Evolutionary conservation across 441 rosid genomes (phyloP), one percentile per base, ranked within the genome.

Genomic region (Flueggea neowawraea): DNA sequence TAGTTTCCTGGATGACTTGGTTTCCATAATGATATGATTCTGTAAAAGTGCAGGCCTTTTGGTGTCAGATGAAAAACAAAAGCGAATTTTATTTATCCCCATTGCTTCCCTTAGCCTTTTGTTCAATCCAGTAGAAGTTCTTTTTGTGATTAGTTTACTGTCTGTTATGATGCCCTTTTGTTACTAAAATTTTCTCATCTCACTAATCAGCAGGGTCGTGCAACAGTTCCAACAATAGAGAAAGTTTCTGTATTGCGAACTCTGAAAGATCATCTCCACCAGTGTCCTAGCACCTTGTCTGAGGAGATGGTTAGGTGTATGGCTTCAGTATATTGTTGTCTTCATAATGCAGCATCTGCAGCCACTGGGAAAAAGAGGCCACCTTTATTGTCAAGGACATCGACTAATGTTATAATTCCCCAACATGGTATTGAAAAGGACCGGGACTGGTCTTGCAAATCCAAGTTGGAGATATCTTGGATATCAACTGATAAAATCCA

Each of bases 241-340:
- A 79, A 80, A 74, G 61, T 72, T 55, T 65, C 80, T 16, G 58
- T 61, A 57, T 54, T 73, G 16, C 74, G 80, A 60, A 82, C 82
- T 13, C 76, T 89, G 75, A 92, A 89, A 72, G 94, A 92, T 63
- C 98, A 88, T 69, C 80, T 84, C 52, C 54, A 78, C 53, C 89
- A 89, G 70, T 92, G 96, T 55, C 98, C 98, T 33, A 84, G 77
- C 78, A 86, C 84, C 75, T 78, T 92, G 69, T 92, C 96, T 8
- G 96, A 89, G 73, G 96, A 92, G 67, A 86, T 92, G 96, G 90
- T 90, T 55, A 78, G 83, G 73, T 84, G 84, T 64, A 92, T 92
- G 94, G 91, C 88, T 62, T 78, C 87, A 50, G 89, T 88, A 36
- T 90, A 86, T 69, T 86, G 85, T 71, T 84, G 98, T 86, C 89